Conservation (phyloP, 2,329 filamentous ascomycete species). For the Aureobasidium sp. region DNA sequence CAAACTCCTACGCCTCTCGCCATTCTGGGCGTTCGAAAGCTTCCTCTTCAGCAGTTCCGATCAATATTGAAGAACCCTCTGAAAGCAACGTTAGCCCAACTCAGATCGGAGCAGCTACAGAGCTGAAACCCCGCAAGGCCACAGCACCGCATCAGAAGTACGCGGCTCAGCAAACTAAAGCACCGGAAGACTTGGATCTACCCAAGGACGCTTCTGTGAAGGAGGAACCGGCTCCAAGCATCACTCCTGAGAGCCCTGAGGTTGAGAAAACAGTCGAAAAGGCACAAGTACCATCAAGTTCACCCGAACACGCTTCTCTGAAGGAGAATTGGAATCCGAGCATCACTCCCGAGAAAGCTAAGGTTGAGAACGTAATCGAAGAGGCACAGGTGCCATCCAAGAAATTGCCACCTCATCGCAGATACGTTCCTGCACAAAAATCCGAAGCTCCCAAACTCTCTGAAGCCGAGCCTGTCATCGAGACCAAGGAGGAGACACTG, state of each 20-base stretch:
- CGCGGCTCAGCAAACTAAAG: background rate
- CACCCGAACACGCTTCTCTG: too few relatives aligned
- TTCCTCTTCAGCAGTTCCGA: background rate
- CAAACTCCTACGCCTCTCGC: background rate
- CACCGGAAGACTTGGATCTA: background rate
- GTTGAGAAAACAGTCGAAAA: background rate
- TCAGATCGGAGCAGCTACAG: background rate
- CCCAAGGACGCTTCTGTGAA: background rate
- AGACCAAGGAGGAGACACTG: background rate
- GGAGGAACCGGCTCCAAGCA: background rate
- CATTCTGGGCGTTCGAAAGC: background rate
- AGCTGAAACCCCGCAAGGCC: background rate
- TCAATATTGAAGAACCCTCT: background rate
- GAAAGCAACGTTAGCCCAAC: background rate
- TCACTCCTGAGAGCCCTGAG: background rate
- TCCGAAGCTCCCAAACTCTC: slow-evolving; percentile 14
- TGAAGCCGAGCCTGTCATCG: background rate
- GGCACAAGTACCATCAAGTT: background rate
- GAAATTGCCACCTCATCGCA: background rate
- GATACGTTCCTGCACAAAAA: background rate
- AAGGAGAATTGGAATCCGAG: too few relatives aligned
- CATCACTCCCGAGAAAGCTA: background rate
- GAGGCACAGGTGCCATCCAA: background rate
- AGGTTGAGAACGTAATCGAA: background rate
- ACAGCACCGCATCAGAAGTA: background rate